Conservation (phyloP, 2,329 filamentous ascomycete species). For the Trichoderma sp. region DNA sequence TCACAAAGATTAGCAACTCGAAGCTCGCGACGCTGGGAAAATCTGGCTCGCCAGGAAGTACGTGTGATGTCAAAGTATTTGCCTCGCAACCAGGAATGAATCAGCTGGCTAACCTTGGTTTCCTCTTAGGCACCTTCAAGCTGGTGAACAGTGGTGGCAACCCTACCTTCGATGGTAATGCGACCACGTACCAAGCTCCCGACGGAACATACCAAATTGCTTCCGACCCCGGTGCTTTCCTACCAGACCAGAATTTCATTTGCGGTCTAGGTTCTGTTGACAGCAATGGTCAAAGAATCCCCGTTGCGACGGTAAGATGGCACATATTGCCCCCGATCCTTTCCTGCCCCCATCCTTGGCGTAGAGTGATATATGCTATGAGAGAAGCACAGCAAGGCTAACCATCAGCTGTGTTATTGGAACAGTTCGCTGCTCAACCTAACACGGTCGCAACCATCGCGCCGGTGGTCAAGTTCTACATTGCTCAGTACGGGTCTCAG, state of each 20-base stretch:
- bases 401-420: not conserved
- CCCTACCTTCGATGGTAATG: not conserved
- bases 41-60: not conserved
- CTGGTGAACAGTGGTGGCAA: not conserved
- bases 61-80: not conserved
- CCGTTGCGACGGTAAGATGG: not conserved
- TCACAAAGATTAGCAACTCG: not conserved
- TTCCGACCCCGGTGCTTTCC: not conserved
- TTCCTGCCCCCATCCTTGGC: too few species aligned
- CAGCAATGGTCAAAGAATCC: not conserved
- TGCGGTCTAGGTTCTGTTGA: not conserved
- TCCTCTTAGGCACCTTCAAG: not conserved
- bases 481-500: not conserved
- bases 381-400: not conserved
- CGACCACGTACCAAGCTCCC: not conserved
- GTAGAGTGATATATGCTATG: not conserved
- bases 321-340: too few species aligned
- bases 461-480: not conserved
- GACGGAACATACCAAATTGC: not conserved
- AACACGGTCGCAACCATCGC: not conserved
- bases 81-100: not conserved
- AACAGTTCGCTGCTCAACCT: not conserved
- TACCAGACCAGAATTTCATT: not conserved
- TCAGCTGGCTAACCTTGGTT: not conserved
- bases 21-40: not conserved